Base-by-base conservation (phyloP, 2,329 filamentous ascomycete genomes). In the Colletotrichum plurivorum region DNA sequence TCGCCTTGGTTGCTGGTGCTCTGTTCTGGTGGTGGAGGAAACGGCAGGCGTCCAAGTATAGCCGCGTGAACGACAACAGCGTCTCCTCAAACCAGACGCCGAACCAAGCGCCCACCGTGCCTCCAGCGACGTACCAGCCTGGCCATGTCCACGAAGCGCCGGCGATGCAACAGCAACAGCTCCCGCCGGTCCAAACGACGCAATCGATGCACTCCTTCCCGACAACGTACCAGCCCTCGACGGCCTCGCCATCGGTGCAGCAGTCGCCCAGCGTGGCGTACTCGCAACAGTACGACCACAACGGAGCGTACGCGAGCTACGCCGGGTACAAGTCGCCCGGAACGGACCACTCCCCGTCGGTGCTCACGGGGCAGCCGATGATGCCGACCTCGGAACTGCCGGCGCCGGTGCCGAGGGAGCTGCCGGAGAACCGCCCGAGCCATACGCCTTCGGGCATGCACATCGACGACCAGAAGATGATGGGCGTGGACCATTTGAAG, bases 11-110 rank as follows among this genome's bases (percentile, higher is more conserved):
- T 1, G 63, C 36, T 13, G 63, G 56, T 9, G 56, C 48, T 4
- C 48, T 61, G 0, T 67, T 67, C 56, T 67, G 63, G 56, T 67
- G 63, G 63, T 67, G 63, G 63, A 67, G 51, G 56, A 67, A 55
- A 52, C 55, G 57, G 16, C 55, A 67, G 48, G 43, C 52, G 4
- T 41, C 46, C 16, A 60, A 61, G n/a, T 63, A 65, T 45, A 25
- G 48, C 27, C 45, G 39, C 22, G 57, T 49, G 16, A 67, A 36
- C 51, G 52, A 27, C 20, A 39, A 22, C 39, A 20, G 25, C 10
- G 27, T 22, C 15, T 31, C 55, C 9, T n/a, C n/a, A 22, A 43
- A 27, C 62, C 54, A 43, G 7, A 25, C 46, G 8, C 7, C 31
- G 3, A 36, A 36, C 2, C 7, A 8, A 13, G 41, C 25, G 18